phyloP scores from a whole-genome alignment of 306 rosid species.

The Erythrophleum fordii region DNA sequence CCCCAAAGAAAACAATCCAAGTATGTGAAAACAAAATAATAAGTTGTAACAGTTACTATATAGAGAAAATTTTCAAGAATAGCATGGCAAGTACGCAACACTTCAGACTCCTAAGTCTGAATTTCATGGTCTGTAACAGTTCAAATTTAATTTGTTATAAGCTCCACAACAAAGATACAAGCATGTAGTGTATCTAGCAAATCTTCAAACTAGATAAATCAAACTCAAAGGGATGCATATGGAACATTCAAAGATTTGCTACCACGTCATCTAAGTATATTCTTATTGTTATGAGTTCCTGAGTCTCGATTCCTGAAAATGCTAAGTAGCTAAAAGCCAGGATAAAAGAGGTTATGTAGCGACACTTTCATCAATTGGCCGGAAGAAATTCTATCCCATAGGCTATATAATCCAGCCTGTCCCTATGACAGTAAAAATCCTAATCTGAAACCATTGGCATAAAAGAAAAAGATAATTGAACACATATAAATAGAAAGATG shows the following conservation, averaged over 20 bases:
- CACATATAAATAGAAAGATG: neutral
- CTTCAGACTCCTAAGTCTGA: neutral
- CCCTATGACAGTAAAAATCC: constrained; percentile 9
- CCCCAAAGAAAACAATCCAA: neutral
- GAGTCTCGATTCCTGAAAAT: neutral
- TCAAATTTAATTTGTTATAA: constrained; percentile 20
- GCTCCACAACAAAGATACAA: neutral
- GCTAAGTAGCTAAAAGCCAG: neutral
- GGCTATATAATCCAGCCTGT: neutral
- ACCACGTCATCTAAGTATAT: neutral
- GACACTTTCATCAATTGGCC: neutral
- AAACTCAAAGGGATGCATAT: neutral
- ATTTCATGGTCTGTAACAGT: neutral
- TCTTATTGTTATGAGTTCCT: neutral
- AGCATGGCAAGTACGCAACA: neutral
- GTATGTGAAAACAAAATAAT: constrained; percentile 11
- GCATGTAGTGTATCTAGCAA: constrained; percentile 1
- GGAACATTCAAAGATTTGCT: neutral
- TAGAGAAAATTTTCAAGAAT: neutral
- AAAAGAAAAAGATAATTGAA: neutral
- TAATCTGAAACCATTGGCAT: neutral
- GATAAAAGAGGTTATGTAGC: neutral
- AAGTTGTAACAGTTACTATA: neutral
- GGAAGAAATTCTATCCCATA: constrained; percentile 8
- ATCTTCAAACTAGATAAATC: neutral